Evolutionary conservation across 2,329 filamentous ascomycete species (phyloP).

Genomic region (Immersiporthe knoxdaviesiana): DNA sequence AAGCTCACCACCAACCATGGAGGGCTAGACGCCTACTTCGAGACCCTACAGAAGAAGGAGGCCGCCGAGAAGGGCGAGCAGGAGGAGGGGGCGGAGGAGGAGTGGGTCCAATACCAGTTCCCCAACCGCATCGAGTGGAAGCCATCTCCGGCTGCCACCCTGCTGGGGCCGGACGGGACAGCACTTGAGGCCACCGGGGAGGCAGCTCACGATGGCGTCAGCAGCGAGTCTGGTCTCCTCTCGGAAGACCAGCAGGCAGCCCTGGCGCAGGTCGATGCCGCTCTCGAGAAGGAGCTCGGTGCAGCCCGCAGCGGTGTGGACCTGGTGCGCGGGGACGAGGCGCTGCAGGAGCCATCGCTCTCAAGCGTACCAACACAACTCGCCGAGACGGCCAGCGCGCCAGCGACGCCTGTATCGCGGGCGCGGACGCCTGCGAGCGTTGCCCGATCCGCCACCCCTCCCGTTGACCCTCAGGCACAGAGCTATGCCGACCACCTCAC

Average conservation of each 20-base stretch:
- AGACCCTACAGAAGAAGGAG: conserved; percentile 79
- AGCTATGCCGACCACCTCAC: conserved; percentile 79
- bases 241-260: conserved; percentile 58
- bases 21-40: conserved; percentile 87
- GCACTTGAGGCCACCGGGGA: conserved; percentile 43
- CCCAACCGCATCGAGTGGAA: conserved; percentile 90
- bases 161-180: conserved; percentile 48
- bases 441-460: conserved; percentile 62
- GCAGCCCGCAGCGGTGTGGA: conserved; percentile 50
- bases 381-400: conserved; percentile 39
- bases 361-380: conserved; percentile 42
- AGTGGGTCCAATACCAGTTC: conserved; percentile 92
- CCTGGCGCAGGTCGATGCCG: conserved; percentile 82
- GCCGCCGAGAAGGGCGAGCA: conserved; percentile 55
- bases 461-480: conserved; percentile 65
- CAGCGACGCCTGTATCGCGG: conserved; percentile 48
- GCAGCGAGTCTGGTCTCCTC: conserved; percentile 41
- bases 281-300: conserved; percentile 78
- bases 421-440: conserved; percentile 49
- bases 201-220: conserved; percentile 34
- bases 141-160: conserved; percentile 58
- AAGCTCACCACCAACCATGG: conserved; percentile 54
- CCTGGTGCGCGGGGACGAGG: conserved; percentile 37
- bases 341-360: conserved; percentile 49
- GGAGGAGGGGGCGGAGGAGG: conserved; percentile 58